Evolutionary conservation across 2,329 filamentous ascomycete species (phyloP), one percentile per base, ranked within the genome.

Genomic region (Chrysosporium keratinophilum): DNA sequence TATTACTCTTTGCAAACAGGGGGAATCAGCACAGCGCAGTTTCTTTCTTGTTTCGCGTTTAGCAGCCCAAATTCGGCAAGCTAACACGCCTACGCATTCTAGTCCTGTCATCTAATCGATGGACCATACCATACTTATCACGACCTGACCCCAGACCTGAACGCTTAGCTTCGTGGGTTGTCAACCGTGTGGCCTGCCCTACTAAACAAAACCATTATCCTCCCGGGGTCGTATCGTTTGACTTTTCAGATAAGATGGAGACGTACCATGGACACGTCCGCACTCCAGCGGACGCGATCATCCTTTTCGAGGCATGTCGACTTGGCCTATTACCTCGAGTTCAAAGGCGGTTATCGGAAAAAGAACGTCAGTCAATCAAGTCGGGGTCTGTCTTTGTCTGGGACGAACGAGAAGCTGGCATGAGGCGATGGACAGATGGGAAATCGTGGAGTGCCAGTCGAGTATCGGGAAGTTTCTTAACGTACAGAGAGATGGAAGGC

Each of bases 311-410:
- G 72, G 93, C 93, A 57, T 98, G 91, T 71, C 81, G 91, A 59
- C 77, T 95, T 44, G 93, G 93, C 52, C 76, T 95, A 47, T 75
- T 97, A 46, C 93, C 93, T 31, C 83, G 93, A 60, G 93, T 98
- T 5, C 93, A 97, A 74, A 81, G 93, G 61, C 80, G 93, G 63
- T 74, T 96, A 56, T 97, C 93, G 2, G 93, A 98, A 71, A 97
- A 97, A 73, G 93, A 98, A 73, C 82, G 93, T 57, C 90, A 96
- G 67, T 88, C 88, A 3, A 98, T 98, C 69, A 85, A 88, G 65
- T 95, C 91, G 0, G 93, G 93, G 42, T 98, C 93, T 0, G 91
- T 98, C 2, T 98, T 97, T 65, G 93, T 98, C n/a, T 98, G 93
- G 93, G 93, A 98, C 69, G 93, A 98, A 76, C 79, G 91, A 62